Conservation (phyloP, 176 grass and related monocot genomes). For the Raddia distichophylla region DNA sequence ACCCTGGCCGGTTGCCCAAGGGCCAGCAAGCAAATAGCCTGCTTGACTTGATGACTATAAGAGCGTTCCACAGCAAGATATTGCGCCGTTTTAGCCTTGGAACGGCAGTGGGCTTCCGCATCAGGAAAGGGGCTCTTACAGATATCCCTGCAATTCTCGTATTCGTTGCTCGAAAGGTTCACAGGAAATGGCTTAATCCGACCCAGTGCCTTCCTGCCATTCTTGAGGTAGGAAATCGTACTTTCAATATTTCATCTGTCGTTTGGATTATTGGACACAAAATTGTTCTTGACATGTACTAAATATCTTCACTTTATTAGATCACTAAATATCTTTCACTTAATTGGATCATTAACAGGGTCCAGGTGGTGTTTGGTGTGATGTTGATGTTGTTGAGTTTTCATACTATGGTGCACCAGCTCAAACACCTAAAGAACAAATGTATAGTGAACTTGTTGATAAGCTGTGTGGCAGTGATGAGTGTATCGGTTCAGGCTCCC, state of each 20-base stretch:
- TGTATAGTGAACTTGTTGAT: slow-evolving; percentile 89
- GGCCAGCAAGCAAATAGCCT: slow-evolving; percentile 90
- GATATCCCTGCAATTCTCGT: slow-evolving; percentile 88
- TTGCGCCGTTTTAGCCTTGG: slow-evolving; percentile 83
- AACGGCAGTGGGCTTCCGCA: slow-evolving; percentile 92
- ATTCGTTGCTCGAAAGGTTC: slow-evolving; percentile 93
- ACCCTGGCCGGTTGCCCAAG: slow-evolving; percentile 64
- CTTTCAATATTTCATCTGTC: slow-evolving; percentile 20
- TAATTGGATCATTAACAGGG: slow-evolving; percentile 71
- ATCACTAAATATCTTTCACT: slow-evolving; percentile 34
- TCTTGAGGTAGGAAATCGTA: slow-evolving; percentile 58
- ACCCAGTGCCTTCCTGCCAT: slow-evolving; percentile 84
- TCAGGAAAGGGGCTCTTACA: slow-evolving; percentile 80
- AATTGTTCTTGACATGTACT: slow-evolving; percentile 11
- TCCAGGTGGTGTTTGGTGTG: slow-evolving; percentile 96
- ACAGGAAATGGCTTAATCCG: slow-evolving; percentile 81
- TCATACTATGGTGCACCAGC: slow-evolving; percentile 95
- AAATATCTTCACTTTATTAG: slow-evolving; percentile 34
- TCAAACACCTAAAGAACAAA: slow-evolving; percentile 86
- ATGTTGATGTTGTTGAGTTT: slow-evolving; percentile 99
- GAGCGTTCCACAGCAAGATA: slow-evolving; percentile 99
- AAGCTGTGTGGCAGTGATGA: slow-evolving; percentile 87
- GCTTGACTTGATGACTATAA: slow-evolving; percentile 98
- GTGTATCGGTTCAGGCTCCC: slow-evolving; percentile 92
- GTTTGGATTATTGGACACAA: slow-evolving; percentile 7